Evolutionary conservation across 441 rosid species (phyloP).

Genomic region (Bocquillonia castaneifolia): DNA sequence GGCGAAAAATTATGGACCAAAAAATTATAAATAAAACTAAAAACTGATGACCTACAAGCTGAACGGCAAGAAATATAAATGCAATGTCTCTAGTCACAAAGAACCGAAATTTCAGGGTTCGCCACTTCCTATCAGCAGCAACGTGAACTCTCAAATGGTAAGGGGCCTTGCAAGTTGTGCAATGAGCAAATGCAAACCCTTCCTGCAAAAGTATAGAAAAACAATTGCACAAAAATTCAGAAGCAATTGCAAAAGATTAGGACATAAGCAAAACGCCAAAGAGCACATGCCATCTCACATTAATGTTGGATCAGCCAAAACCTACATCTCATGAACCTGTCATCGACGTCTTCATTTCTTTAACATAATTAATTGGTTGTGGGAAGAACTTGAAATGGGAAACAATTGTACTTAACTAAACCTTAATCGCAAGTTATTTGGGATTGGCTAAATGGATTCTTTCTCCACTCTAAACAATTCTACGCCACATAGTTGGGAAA

Average conservation of each 20-base stretch:
- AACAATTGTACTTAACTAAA: too few species aligned
- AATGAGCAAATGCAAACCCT: slow-evolving; percentile 98
- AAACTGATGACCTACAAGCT: slow-evolving; percentile 56
- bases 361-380: neutral
- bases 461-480: too few species aligned
- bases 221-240: neutral
- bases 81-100: slow-evolving; percentile 95
- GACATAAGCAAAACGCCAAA: too few species aligned
- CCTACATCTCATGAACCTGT: neutral
- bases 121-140: slow-evolving; percentile 96
- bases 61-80: slow-evolving; percentile 88
- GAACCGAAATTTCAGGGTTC: slow-evolving; percentile 91
- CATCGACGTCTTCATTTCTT: neutral
- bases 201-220: slow-evolving; percentile 46
- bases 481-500: neutral
- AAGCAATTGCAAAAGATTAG: slow-evolving; percentile 5
- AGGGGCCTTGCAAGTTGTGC: slow-evolving; percentile 98
- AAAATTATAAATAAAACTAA: neutral
- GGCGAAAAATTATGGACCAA: neutral
- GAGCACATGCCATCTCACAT: neutral
- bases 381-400: neutral
- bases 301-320: neutral
- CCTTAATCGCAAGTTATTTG: too few species aligned
- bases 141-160: slow-evolving; percentile 95
- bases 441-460: too few species aligned